phyloP scores from a whole-genome alignment of 1,284 basidiomycete species.

The Athelia psychrophila region DNA sequence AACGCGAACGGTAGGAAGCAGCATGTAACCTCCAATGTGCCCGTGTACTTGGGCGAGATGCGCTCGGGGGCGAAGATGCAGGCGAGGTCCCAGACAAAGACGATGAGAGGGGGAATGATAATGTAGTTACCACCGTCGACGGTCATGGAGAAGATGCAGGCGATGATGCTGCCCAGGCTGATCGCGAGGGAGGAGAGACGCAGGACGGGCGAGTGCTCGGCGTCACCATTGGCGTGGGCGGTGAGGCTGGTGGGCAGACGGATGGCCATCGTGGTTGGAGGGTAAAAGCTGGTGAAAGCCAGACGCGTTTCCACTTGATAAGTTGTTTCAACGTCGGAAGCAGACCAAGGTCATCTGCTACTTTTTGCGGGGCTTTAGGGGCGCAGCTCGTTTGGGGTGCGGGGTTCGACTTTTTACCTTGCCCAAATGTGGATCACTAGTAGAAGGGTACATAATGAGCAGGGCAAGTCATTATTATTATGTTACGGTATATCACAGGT shows the following conservation, averaged over 20 bases:
- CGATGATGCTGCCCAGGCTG: neutral
- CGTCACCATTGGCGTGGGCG: neutral
- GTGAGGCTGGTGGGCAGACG: neutral
- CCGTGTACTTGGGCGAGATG: neutral
- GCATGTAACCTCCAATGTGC: neutral
- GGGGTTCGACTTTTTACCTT: no score
- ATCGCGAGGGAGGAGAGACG: neutral
- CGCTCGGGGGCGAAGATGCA: neutral
- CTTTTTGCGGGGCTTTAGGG: no score
- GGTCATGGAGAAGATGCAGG: neutral
- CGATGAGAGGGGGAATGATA: neutral
- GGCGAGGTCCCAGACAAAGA: neutral
- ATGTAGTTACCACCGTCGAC: neutral
- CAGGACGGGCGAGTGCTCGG: neutral
- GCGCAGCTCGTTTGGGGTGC: no score
- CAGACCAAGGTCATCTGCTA: no score
- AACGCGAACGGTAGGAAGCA: neutral
- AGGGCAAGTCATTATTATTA: no score
- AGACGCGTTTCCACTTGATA: no score
- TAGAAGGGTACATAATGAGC: no score
- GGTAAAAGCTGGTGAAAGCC: no score
- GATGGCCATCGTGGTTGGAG: neutral
- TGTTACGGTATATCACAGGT: no score
- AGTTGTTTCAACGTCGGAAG: no score
- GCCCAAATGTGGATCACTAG: no score